Conservation (phyloP, 495 filamentous ascomycete species). For the Podospora appendiculata region DNA sequence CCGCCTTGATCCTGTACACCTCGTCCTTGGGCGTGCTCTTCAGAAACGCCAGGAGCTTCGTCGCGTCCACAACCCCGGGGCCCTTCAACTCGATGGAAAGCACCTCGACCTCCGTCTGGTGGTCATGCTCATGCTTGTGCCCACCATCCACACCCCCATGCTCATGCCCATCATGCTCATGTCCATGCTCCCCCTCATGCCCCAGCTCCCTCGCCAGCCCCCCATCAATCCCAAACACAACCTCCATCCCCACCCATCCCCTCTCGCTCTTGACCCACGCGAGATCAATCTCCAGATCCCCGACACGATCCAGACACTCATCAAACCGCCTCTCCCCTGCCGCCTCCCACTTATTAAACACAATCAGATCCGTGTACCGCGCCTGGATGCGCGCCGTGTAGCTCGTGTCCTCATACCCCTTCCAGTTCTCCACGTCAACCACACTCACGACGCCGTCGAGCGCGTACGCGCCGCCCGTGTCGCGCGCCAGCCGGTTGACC, state of each 20-base stretch:
- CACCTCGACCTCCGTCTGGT: slow-evolving; percentile 87
- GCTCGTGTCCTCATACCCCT: slow-evolving; percentile 85
- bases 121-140: slow-evolving; percentile 31
- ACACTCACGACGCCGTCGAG: slow-evolving; percentile 90
- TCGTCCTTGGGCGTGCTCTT: slow-evolving; percentile 74
- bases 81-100: slow-evolving; percentile 61
- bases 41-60: slow-evolving; percentile 59
- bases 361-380: slow-evolving; percentile 82
- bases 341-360: slow-evolving; percentile 93
- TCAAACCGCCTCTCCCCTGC: slow-evolving; percentile 68
- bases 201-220: slow-evolving; percentile 57
- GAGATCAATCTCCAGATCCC: slow-evolving; percentile 74
- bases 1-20: slow-evolving; percentile 90
- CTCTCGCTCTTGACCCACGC: slow-evolving; percentile 73
- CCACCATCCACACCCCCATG: slow-evolving; percentile 24
- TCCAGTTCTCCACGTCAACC: slow-evolving; percentile 96
- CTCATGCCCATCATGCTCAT: slow-evolving; percentile 11
- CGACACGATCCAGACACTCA: slow-evolving; percentile 72
- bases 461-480: slow-evolving; percentile 54
- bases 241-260: slow-evolving; percentile 64
- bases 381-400: slow-evolving; percentile 85
- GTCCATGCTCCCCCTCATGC: slow-evolving; percentile 21
- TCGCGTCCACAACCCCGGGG: slow-evolving; percentile 46
- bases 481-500: slow-evolving; percentile 69
- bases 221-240: slow-evolving; percentile 83